Base-by-base conservation (phyloP, 73 alveolate genomes). In the Effrenium voratum region DNA sequence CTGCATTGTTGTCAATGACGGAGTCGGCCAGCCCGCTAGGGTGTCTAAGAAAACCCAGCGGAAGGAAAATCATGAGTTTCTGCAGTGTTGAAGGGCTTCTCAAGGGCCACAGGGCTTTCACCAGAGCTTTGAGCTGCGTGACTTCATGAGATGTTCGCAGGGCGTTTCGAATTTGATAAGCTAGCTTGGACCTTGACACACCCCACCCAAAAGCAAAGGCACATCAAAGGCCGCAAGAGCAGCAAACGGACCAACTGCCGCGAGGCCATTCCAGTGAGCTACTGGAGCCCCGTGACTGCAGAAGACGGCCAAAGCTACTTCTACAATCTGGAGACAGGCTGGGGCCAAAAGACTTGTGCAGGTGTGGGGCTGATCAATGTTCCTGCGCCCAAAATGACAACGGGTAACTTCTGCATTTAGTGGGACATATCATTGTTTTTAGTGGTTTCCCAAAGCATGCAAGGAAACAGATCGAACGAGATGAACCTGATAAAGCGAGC, bases 321-420 rank as follows among this genome's bases (percentile, higher is more conserved):
- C 75, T 90, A 76, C 97, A 90, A 90, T 55, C 47, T 75, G 44
- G 97, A 90, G 76, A 90, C 97, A 90, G 97, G 97, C 75, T n/a
- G 41, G 93, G 49, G 63, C 19, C 63, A 52, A 52, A 19, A 52
- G 63, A 52, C 63, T 12, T 8, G 19, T 52, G 63, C 26, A 52
- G 8, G 19, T 19, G 19, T 12, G 19, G 26, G 63, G 63, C 8
- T 52, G 63, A 52, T 19, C 8, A 12, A 52, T 19, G 19, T 8
- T 52, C 8, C 19, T 19, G 19, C 19, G 19, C 63, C 8, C 63
- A 12, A 19, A 8, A 52, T 52, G 63, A 8, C 63, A 52, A 19
- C 19, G 63, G 8, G 26, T 19, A 52, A 52, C 8, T 52, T 12
- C 26, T 12, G 63, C 8, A 19, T 8, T 12, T 19, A 52, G 19